These are phyloP conservation scores for Astragalus glycyphyllos DNA, from an alignment of 306 rosid species.

Conservation along the genomic window DNA sequence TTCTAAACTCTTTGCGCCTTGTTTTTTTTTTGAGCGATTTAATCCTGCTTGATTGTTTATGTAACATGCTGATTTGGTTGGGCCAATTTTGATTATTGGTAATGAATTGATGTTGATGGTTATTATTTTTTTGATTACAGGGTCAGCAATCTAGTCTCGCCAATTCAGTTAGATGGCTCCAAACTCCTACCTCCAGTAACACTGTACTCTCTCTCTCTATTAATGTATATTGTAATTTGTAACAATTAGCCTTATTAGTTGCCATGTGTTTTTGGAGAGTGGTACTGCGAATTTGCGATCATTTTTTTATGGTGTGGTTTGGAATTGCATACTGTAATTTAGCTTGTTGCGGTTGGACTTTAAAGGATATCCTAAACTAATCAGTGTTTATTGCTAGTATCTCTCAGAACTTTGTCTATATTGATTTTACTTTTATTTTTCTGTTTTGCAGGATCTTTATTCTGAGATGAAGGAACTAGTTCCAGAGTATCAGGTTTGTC, in stretches of 20 bases:
- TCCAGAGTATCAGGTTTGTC: constrained; percentile 90
- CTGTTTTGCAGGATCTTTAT: constrained; percentile 74
- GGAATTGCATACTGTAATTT: constrained; percentile 12
- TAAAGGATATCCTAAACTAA: constrained; percentile 13
- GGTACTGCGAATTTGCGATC: constrained; percentile 18
- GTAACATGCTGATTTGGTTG: background rate
- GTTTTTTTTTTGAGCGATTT: background rate
- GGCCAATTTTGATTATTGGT: background rate
- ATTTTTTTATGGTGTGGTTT: constrained; percentile 13
- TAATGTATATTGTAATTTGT: background rate
- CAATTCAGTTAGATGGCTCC: constrained; percentile 87
- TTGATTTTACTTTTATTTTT: constrained; percentile 31
- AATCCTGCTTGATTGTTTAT: constrained; percentile 5
- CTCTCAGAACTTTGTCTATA: background rate
- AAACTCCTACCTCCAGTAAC: constrained; percentile 68
- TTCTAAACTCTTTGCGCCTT: background rate
- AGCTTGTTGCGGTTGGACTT: constrained; percentile 16
- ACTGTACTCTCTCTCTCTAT: constrained; percentile 55
- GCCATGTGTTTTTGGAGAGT: constrained; percentile 2
- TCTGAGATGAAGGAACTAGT: constrained; percentile 83
- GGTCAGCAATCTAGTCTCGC: constrained; percentile 75
- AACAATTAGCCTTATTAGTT: constrained; percentile 11
- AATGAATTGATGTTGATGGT: background rate
- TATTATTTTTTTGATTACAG: constrained; percentile 53
- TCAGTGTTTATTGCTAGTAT: constrained; percentile 21